These are phyloP conservation scores for Psilocybe sp. DNA, from an alignment of 768 basidiomycete genomes.

Conservation along the genomic window DNA sequence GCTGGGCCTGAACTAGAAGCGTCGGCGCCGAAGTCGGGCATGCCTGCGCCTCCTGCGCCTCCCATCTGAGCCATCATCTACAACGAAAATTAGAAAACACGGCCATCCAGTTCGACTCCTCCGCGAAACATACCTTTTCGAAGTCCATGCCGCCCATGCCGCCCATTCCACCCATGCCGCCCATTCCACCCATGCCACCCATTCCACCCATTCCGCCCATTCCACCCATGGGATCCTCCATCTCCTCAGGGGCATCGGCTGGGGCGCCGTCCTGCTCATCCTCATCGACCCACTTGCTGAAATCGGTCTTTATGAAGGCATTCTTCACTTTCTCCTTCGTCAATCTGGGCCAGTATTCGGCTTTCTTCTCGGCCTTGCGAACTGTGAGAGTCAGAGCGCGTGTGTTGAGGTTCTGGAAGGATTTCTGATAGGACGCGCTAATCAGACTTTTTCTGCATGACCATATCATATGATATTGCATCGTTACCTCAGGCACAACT, in stretches of 20 bases:
- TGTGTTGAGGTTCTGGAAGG: constrained; percentile 56
- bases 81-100: constrained; percentile 2
- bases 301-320: constrained; percentile 90
- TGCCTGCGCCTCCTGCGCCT: constrained; percentile 17
- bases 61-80: constrained; percentile 57
- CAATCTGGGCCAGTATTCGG: constrained; percentile 90
- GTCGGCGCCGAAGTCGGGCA: constrained; percentile 20
- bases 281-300: constrained; percentile 94
- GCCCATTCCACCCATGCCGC: constrained; percentile 56
- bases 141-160: constrained; percentile 67
- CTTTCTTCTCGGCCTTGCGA: constrained; percentile 73
- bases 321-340: constrained; percentile 84
- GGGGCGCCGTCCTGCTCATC: constrained; percentile 84
- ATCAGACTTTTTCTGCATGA: not conserved
- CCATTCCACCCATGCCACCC: constrained; percentile 56
- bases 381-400: constrained; percentile 69
- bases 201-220: constrained; percentile 61
- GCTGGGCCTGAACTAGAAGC: constrained; percentile 11
- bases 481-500: constrained; percentile 67
- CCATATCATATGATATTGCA: constrained; percentile 7
- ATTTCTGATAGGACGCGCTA: constrained; percentile 39
- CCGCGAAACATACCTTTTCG: constrained; percentile 44
- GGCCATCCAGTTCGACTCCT: not conserved
- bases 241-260: constrained; percentile 43
- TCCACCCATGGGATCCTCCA: constrained; percentile 46